Evolutionary conservation across 768 basidiomycete genomes (phyloP).

Genomic region (Termitomyces bulborhizus): DNA sequence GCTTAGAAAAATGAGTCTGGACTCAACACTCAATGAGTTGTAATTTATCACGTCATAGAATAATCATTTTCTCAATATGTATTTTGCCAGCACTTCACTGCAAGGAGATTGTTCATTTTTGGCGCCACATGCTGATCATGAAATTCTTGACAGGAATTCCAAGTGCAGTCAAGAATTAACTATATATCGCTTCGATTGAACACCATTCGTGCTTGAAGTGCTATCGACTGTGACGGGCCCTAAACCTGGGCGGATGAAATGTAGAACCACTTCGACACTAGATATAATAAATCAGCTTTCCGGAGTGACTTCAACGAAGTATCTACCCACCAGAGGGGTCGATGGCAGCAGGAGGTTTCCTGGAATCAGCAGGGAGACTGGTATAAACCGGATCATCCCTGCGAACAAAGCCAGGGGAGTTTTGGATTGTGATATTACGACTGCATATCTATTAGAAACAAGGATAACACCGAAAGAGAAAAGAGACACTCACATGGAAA

Average conservation of each 20-base stretch:
- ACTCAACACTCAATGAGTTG: constrained; percentile 16
- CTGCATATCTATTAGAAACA: constrained; percentile 33
- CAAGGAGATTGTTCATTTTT: background rate
- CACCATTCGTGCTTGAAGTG: background rate
- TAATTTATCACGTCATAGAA: constrained; percentile 10
- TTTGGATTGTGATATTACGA: constrained; percentile 70
- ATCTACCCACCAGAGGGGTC: constrained; percentile 76
- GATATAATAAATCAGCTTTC: constrained; percentile 6
- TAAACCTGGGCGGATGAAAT: constrained; percentile 85
- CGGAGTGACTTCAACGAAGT: background rate
- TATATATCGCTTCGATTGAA: background rate
- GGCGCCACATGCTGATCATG: too few relatives aligned
- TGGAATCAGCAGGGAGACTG: constrained; percentile 68
- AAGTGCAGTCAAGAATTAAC: background rate
- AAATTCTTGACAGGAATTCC: background rate
- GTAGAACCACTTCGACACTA: constrained; percentile 93
- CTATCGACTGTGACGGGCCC: background rate
- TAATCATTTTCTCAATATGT: constrained; percentile 13
- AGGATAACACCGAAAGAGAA: background rate
- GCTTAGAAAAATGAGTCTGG: constrained; percentile 25
- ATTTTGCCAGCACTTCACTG: background rate
- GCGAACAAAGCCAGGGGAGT: constrained; percentile 64
- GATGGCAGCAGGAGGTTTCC: constrained; percentile 80
- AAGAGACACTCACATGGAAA: constrained; percentile 71
- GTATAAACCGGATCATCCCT: constrained; percentile 60